Evolutionary conservation across 805 yeast genomes (phyloP).

Genomic region (Ogataea thermomethanolica): DNA sequence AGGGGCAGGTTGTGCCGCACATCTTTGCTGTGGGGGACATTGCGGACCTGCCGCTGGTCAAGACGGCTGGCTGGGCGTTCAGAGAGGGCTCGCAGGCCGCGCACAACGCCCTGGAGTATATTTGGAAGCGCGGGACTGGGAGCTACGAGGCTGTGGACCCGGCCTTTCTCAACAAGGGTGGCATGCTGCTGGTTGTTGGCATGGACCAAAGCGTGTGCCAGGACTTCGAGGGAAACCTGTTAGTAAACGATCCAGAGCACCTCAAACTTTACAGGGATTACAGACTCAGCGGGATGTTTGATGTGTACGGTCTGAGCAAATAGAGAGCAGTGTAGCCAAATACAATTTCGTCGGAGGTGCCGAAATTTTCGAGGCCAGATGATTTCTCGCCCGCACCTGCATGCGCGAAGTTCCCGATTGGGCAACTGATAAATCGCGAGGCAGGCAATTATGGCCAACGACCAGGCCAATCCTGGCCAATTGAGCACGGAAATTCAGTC

Average conservation of each 20-base stretch:
- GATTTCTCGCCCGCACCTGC: not conserved
- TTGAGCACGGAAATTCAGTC: not conserved
- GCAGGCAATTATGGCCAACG: no score
- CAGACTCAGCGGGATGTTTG: constrained; percentile 10
- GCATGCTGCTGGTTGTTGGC: constrained; percentile 16
- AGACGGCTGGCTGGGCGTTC: constrained; percentile 20
- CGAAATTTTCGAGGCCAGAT: not conserved
- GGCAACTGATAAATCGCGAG: not conserved
- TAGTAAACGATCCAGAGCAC: constrained; percentile 11
- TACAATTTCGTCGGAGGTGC: no score
- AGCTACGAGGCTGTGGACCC: constrained; percentile 1
- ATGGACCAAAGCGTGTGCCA: constrained; percentile 10
- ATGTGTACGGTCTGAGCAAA: constrained; percentile 3
- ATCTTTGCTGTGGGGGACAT: constrained; percentile 20
- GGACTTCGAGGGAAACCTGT: constrained; percentile 8
- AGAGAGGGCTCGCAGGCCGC: constrained; percentile 13
- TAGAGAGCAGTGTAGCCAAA: no score
- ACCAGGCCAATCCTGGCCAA: no score
- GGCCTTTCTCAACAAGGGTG: constrained; percentile 2
- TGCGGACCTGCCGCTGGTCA: constrained; percentile 11
- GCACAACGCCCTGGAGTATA: constrained; percentile 6
- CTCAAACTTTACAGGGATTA: constrained; percentile 16
- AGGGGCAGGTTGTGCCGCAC: constrained; percentile 5
- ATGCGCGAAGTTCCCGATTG: not conserved
- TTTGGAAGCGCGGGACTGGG: constrained; percentile 1